phyloP scores from a whole-genome alignment of 23 red algal genomes.

The Gracilaria caudata region DNA sequence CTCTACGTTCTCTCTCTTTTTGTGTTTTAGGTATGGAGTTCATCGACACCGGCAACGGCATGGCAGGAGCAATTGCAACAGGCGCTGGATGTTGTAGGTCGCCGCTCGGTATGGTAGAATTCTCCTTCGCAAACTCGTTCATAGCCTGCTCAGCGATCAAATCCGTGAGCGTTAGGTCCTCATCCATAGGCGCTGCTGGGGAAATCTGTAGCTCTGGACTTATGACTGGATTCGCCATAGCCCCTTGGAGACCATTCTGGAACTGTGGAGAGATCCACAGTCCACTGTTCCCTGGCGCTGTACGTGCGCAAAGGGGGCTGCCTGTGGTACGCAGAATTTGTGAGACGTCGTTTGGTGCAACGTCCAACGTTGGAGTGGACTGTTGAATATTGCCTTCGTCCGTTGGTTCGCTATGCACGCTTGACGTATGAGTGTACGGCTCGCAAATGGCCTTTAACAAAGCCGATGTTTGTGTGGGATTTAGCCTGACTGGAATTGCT shows the following conservation, averaged over 20 bases:
- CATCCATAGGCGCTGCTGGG: neutral
- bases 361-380: neutral
- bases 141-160: neutral
- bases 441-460: neutral
- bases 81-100: neutral
- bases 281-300: no score
- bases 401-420: neutral
- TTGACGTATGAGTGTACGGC: neutral
- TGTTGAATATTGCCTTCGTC: neutral
- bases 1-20: constrained; percentile 18
- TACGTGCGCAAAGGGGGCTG: no score
- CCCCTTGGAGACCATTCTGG: no score
- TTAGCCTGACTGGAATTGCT: neutral
- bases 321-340: neutral
- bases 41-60: neutral
- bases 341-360: neutral
- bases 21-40: neutral
- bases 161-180: neutral
- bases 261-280: neutral
- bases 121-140: neutral
- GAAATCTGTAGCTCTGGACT: neutral
- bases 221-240: neutral
- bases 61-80: constrained; percentile 10
- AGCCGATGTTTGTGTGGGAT: neutral
- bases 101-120: no score